These are phyloP conservation scores for Pascua guehoae DNA, from an alignment of 1,284 basidiomycete species.

Conservation along the genomic window DNA sequence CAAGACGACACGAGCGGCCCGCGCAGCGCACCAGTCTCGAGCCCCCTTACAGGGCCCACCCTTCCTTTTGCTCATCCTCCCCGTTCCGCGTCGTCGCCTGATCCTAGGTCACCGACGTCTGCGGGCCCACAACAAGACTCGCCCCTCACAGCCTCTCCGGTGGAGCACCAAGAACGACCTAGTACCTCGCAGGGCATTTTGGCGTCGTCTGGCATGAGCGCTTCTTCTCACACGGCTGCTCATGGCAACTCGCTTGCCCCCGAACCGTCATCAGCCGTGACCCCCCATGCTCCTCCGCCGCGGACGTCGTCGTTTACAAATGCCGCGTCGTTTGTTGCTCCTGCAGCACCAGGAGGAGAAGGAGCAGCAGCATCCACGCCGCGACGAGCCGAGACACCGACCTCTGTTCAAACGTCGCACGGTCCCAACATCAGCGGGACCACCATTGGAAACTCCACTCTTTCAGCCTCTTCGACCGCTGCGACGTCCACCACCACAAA, in stretches of 20 bases:
- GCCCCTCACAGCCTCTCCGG: too few species aligned
- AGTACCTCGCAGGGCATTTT: too few species aligned
- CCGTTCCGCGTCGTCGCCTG: slow-evolving; percentile 38
- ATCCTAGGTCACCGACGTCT: slow-evolving; percentile 21
- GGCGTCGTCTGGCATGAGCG: too few species aligned
- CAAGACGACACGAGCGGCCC: slow-evolving; percentile 16
- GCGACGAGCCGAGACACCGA: slow-evolving; percentile 15
- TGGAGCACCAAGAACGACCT: too few species aligned
- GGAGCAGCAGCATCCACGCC: slow-evolving; percentile 7
- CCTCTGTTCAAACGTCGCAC: slow-evolving; percentile 10
- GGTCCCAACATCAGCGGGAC: not conserved
- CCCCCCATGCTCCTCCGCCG: slow-evolving; percentile 1
- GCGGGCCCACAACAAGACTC: too few species aligned
- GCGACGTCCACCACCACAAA: not conserved
- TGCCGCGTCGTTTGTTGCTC: slow-evolving; percentile 14
- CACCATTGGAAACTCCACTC: not conserved
- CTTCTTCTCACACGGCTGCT: too few species aligned
- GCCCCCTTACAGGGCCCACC: slow-evolving; percentile 4
- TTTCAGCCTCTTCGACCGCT: not conserved
- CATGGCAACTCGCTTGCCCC: too few species aligned
- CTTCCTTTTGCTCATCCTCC: slow-evolving; percentile 19
- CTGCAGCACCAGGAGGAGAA: slow-evolving; percentile 18
- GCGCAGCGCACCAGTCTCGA: slow-evolving; percentile 25
- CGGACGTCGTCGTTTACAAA: slow-evolving; percentile 11
- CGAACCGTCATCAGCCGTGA: too few species aligned